Evolutionary conservation across 2,329 filamentous ascomycete species (phyloP).

Genomic region (Elsinoe necatrix): DNA sequence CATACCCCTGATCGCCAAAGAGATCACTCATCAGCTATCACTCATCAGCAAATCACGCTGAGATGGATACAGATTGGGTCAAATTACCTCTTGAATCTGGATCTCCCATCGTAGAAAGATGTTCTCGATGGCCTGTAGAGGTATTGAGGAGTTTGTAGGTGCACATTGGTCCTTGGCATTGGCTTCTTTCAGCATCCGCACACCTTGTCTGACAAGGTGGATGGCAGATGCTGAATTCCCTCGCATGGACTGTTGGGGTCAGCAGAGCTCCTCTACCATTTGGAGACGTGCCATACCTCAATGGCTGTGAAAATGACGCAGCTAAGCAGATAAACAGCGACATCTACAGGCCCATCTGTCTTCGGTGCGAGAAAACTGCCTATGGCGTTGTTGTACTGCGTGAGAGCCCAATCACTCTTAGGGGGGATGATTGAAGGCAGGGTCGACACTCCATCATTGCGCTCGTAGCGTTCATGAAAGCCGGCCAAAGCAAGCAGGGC

Average conservation of each 20-base stretch:
- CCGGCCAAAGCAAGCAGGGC: conserved; percentile 6
- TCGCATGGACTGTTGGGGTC: not conserved
- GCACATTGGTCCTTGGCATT: not conserved
- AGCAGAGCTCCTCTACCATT: not conserved
- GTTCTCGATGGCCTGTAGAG: not conserved
- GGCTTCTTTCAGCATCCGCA: conserved; percentile 5
- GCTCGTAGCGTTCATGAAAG: conserved; percentile 10
- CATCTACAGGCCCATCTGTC: not conserved
- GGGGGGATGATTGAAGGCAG: not conserved
- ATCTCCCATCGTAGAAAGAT: conserved; percentile 9
- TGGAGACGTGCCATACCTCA: not conserved
- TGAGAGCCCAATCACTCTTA: not conserved
- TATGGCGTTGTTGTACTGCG: conserved; percentile 14
- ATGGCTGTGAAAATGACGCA: conserved; percentile 12
- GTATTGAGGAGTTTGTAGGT: not conserved
- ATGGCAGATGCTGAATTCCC: conserved; percentile 11
- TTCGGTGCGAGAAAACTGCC: not conserved
- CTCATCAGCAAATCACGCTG: not conserved
- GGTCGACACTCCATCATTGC: not conserved
- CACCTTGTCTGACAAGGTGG: conserved; percentile 7
- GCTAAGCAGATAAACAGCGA: conserved; percentile 3
- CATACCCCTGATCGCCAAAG: not conserved
- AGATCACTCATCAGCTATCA: conserved; percentile 3
- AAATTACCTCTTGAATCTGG: conserved; percentile 2
- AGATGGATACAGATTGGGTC: not conserved